A percentile compares a stretch with the other conserved stretches of the same genome.
phyloP scores from a whole-genome alignment of 176 grass and related monocot genomes.

The Cenchrus purpureus region DNA sequence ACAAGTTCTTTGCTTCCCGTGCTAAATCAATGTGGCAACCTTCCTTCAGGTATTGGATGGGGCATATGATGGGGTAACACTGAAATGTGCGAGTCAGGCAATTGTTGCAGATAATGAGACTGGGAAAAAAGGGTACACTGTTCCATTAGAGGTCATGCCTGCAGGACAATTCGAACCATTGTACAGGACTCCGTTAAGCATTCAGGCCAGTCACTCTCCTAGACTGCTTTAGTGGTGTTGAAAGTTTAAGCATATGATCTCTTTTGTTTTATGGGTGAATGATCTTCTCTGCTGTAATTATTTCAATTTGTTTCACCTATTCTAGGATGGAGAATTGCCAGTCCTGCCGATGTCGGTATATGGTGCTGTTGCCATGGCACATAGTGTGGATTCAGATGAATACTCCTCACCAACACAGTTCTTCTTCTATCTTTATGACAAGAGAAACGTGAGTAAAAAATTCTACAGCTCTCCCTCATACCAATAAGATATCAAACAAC shows the following conservation, averaged over 20 bases:
- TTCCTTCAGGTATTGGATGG: slow-evolving; percentile 81
- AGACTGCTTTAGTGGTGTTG: neutral
- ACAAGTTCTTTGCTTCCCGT: neutral
- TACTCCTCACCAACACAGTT: slow-evolving; percentile 88
- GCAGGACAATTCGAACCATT: slow-evolving; percentile 95
- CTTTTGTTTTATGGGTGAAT: neutral
- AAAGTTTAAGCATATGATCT: neutral
- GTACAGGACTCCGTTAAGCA: slow-evolving; percentile 81
- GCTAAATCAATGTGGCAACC: slow-evolving; percentile 19
- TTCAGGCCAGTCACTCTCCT: slow-evolving; percentile 62
- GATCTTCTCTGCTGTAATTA: neutral
- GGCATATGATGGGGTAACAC: slow-evolving; percentile 72
- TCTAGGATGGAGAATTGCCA: slow-evolving; percentile 89
- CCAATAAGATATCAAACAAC: neutral
- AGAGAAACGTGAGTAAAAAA: slow-evolving; percentile 83
- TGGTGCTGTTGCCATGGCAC: slow-evolving; percentile 89
- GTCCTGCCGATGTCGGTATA: slow-evolving; percentile 96
- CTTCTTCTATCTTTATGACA: slow-evolving; percentile 99
- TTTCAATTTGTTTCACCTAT: slow-evolving; percentile 23
- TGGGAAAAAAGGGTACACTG: slow-evolving; percentile 61
- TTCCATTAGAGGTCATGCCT: slow-evolving; percentile 90
- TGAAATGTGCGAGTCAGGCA: slow-evolving; percentile 88
- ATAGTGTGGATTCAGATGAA: slow-evolving; percentile 85
- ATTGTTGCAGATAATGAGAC: slow-evolving; percentile 73
- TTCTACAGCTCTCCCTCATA: neutral